These are phyloP conservation scores for Carpinus fangiana DNA, from an alignment of 306 rosid genomes.

Conservation along the genomic window DNA sequence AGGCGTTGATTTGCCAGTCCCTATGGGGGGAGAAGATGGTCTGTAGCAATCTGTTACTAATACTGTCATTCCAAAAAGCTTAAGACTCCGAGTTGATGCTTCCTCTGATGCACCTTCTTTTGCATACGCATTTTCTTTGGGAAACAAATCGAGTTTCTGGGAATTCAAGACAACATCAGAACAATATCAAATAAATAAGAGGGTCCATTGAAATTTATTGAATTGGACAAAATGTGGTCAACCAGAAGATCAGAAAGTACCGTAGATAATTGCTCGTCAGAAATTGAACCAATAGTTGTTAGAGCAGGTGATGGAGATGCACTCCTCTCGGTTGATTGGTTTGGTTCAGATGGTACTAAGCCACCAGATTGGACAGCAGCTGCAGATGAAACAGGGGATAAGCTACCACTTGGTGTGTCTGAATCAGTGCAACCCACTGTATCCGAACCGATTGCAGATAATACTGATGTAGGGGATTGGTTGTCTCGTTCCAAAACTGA, in stretches of 20 bases:
- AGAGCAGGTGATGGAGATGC: constrained; percentile 35
- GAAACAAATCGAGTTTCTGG: constrained; percentile 49
- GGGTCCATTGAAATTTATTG: constrained; percentile 5
- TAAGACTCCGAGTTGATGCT: constrained; percentile 46
- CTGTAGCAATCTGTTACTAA: constrained; percentile 43
- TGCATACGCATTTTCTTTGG: constrained; percentile 29
- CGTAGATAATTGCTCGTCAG: constrained; percentile 36
- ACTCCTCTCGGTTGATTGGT: constrained; percentile 38
- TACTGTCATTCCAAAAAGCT: constrained; percentile 73
- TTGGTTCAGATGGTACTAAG: constrained; percentile 35
- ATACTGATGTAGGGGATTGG: constrained; percentile 69
- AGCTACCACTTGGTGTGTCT: constrained; percentile 44
- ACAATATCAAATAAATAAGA: constrained; percentile 14
- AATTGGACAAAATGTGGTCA: neutral
- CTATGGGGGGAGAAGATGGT: constrained; percentile 32
- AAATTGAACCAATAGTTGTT: constrained; percentile 24
- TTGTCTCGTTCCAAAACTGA: constrained; percentile 57
- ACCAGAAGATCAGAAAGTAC: constrained; percentile 35
- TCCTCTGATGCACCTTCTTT: constrained; percentile 43
- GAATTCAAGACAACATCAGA: constrained; percentile 21
- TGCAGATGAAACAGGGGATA: constrained; percentile 61
- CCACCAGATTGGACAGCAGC: constrained; percentile 30
- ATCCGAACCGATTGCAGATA: constrained; percentile 52
- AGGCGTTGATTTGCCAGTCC: constrained; percentile 28
- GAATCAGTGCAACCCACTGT: constrained; percentile 49